These are phyloP conservation scores for Agastache rugosa DNA, from an alignment of 257 asterid species.

Conservation along the genomic window DNA sequence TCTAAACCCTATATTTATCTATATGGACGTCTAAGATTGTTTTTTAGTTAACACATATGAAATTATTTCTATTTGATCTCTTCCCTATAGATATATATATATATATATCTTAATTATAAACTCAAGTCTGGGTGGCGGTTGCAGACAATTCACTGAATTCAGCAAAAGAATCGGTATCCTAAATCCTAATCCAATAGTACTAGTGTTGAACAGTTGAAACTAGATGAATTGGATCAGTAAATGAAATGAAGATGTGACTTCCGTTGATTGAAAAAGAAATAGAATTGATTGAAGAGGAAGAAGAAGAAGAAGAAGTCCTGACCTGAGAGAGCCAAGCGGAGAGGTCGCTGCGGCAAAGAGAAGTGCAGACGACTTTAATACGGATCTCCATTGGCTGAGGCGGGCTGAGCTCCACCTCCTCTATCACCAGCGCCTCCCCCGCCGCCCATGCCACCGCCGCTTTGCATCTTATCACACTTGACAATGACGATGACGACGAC, in stretches of 20 bases:
- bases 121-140: background rate
- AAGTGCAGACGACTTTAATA: slow-evolving; percentile 76
- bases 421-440: slow-evolving; percentile 77
- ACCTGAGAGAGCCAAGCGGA: slow-evolving; percentile 87
- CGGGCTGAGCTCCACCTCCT: slow-evolving; percentile 85
- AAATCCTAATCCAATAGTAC: background rate
- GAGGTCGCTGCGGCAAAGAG: slow-evolving; percentile 92
- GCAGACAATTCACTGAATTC: background rate
- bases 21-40: too few species aligned
- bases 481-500: too few species aligned
- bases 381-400: slow-evolving; percentile 94
- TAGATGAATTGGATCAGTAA: background rate
- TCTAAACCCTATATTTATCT: too few species aligned
- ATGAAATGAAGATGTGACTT: too few species aligned
- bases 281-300: too few species aligned
- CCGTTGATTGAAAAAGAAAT: too few species aligned
- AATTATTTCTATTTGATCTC: too few species aligned
- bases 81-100: too few species aligned
- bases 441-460: slow-evolving; percentile 94
- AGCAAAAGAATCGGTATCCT: background rate
- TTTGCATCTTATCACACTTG: slow-evolving; percentile 66
- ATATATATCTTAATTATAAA: too few species aligned
- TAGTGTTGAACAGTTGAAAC: too few species aligned
- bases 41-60: too few species aligned
- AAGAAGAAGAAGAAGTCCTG: too few species aligned